Evolutionary conservation across 768 basidiomycete genomes (phyloP).

Genomic region (Mycena vitilis): DNA sequence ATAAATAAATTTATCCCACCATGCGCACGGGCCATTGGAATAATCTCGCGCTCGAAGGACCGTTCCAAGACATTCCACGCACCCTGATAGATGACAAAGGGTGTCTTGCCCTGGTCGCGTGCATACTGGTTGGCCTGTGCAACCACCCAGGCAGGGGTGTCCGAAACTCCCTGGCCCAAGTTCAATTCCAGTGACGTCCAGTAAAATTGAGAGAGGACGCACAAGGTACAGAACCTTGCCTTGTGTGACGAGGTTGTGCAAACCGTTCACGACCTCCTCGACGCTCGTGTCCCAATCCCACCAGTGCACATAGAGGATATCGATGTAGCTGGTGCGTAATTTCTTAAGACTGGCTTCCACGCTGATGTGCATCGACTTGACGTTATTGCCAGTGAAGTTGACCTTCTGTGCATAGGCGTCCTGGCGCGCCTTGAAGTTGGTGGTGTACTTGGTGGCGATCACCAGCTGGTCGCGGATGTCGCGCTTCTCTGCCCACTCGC

Average conservation of each 20-base stretch:
- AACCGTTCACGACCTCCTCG: constrained; percentile 58
- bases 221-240: constrained; percentile 59
- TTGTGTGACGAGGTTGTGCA: constrained; percentile 55
- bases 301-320: constrained; percentile 68
- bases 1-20: background rate
- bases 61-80: constrained; percentile 48
- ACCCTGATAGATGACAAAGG: constrained; percentile 60
- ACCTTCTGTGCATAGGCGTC: constrained; percentile 14
- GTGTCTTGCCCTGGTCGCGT: constrained; percentile 52
- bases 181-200: background rate
- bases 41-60: constrained; percentile 58
- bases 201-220: constrained; percentile 18
- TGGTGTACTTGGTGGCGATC: constrained; percentile 53
- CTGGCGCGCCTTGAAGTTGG: constrained; percentile 42
- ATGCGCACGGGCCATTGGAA: constrained; percentile 45
- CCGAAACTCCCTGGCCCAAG: constrained; percentile 37
- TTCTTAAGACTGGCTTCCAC: constrained; percentile 56
- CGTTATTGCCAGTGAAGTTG: constrained; percentile 32
- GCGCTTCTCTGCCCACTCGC: constrained; percentile 63
- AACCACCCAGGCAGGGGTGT: constrained; percentile 35
- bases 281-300: constrained; percentile 55
- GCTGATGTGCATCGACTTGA: constrained; percentile 57
- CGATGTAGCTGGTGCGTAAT: constrained; percentile 70
- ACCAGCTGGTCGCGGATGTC: constrained; percentile 61
- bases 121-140: constrained; percentile 55